Evolutionary conservation across 495 filamentous ascomycete genomes (phyloP).

Genomic region (Durotheca rogersii): DNA sequence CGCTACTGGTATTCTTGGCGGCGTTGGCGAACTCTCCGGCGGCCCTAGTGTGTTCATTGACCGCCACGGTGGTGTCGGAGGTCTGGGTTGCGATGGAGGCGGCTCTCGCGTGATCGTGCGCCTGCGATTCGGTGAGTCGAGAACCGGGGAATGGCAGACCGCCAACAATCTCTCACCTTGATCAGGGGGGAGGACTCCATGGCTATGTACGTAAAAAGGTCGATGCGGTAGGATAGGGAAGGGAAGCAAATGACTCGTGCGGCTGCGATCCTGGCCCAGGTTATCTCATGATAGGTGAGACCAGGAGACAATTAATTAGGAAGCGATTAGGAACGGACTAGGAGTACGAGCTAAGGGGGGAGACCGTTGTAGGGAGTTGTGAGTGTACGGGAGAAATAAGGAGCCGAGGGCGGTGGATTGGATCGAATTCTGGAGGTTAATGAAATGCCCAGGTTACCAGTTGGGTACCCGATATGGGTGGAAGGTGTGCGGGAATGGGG

Average conservation of each 20-base stretch:
- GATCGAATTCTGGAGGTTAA: too few species aligned
- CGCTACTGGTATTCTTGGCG: conserved; percentile 68
- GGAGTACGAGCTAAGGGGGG: not conserved
- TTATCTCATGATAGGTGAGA: not conserved
- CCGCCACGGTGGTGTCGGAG: conserved; percentile 73
- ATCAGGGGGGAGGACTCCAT: conserved; percentile 50
- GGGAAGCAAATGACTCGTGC: not conserved
- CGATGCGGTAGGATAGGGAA: conserved; percentile 1
- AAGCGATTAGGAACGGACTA: not conserved
- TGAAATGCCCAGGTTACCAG: too few species aligned
- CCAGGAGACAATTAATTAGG: not conserved
- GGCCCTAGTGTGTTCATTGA: conserved; percentile 83
- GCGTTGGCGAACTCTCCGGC: conserved; percentile 88
- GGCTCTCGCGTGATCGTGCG: conserved; percentile 85
- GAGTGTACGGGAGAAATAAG: not conserved
- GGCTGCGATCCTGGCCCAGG: not conserved
- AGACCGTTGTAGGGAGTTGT: not conserved
- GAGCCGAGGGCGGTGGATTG: not conserved
- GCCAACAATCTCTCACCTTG: conserved; percentile 37
- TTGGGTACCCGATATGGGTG: too few species aligned
- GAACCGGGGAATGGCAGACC: conserved; percentile 16
- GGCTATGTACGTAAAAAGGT: conserved; percentile 9
- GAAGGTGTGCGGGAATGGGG: too few species aligned
- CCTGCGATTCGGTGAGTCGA: conserved; percentile 50
- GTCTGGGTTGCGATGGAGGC: conserved; percentile 71